Conservation (phyloP, 805 yeast species). For the Lipomyces anomalus region DNA sequence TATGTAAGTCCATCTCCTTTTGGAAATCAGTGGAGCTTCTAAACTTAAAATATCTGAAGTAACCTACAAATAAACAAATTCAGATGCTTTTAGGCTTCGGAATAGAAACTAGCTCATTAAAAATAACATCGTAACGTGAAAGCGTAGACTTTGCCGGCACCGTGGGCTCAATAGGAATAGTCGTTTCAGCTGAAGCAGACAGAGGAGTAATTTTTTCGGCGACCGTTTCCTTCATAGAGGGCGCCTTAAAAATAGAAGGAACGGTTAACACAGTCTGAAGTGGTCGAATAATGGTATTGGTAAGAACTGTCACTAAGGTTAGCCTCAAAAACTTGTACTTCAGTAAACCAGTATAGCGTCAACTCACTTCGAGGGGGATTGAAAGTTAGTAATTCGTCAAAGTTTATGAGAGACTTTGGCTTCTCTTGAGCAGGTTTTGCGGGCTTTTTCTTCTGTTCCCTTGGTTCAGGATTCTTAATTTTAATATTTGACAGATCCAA, state of each 20-base stretch:
- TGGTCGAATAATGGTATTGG: slow-evolving; percentile 18
- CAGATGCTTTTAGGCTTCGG: slow-evolving; percentile 33
- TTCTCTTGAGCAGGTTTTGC: slow-evolving; percentile 14
- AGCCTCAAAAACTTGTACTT: not conserved
- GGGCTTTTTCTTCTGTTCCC: slow-evolving; percentile 7
- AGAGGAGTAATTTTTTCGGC: slow-evolving; percentile 2
- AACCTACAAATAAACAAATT: no score
- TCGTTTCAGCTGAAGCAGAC: slow-evolving; percentile 1
- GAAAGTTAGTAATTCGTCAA: slow-evolving; percentile 21
- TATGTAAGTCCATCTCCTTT: no score
- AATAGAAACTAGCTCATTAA: slow-evolving; percentile 31
- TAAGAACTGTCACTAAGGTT: slow-evolving; percentile 5
- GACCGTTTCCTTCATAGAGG: not conserved
- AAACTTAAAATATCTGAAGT: no score
- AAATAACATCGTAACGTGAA: slow-evolving; percentile 17
- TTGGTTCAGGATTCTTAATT: slow-evolving; percentile 28
- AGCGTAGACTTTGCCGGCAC: slow-evolving; percentile 9
- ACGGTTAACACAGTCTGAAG: slow-evolving; percentile 8
- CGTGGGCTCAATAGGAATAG: slow-evolving; percentile 3
- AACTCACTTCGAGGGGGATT: slow-evolving; percentile 20
- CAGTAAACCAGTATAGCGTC: not conserved
- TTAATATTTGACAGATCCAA: slow-evolving; percentile 67
- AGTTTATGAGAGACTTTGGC: slow-evolving; percentile 23
- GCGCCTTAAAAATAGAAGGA: slow-evolving; percentile 1
- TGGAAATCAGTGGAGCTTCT: no score